Conservation (phyloP, 2,329 filamentous ascomycete genomes). For the Pseudogymnoascus sp. region DNA sequence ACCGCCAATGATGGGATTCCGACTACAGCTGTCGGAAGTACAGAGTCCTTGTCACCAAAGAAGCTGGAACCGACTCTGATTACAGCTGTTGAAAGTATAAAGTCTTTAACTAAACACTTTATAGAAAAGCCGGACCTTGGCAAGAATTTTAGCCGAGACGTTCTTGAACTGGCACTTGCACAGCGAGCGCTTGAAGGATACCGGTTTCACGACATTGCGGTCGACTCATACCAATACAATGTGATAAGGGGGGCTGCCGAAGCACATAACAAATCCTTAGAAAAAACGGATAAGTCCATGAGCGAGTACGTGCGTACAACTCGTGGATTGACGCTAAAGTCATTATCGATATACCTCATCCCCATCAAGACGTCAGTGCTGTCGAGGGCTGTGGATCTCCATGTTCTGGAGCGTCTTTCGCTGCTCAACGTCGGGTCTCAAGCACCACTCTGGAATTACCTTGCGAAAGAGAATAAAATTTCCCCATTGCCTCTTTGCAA, state of each 20-base stretch:
- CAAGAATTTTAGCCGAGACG: neutral
- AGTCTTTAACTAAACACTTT: neutral
- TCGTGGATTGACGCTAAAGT: constrained; percentile 48
- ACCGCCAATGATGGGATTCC: neutral
- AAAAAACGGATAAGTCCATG: constrained; percentile 20
- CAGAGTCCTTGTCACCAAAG: neutral
- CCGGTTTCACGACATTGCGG: neutral
- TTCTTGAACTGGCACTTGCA: neutral
- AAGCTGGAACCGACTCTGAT: neutral
- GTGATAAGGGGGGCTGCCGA: neutral
- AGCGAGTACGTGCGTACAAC: constrained; percentile 49
- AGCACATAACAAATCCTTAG: neutral
- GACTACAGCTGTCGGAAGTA: neutral
- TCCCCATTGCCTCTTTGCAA: constrained; percentile 45
- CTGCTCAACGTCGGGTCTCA: constrained; percentile 58
- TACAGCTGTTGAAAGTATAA: neutral
- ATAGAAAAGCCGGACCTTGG: too few relatives aligned
- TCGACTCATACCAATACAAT: neutral
- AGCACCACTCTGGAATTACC: constrained; percentile 48
- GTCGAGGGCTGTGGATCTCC: constrained; percentile 47
- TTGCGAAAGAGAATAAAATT: constrained; percentile 45
- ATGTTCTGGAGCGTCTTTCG: constrained; percentile 47
- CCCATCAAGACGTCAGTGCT: constrained; percentile 52
- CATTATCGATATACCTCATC: constrained; percentile 48
- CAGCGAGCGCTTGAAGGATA: neutral